These are phyloP conservation scores for Phytophthora sp. DNA, from an alignment of 352 stramenopile genomes.

Conservation along the genomic window DNA sequence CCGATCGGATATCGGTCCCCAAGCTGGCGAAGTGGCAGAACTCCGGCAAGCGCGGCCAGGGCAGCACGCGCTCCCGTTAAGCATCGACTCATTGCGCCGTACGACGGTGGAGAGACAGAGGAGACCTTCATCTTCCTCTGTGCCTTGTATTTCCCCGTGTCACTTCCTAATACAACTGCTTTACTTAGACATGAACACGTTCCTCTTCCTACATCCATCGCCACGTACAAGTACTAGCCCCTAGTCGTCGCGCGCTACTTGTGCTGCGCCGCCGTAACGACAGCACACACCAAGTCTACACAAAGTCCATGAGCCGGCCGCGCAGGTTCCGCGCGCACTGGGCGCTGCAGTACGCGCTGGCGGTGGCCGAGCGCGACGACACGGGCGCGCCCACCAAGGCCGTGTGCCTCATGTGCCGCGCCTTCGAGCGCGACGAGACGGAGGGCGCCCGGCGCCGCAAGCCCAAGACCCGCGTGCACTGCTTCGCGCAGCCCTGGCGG, in stretches of 20 bases:
- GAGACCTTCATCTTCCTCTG: conserved; percentile 19
- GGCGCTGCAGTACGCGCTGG: conserved; percentile 27
- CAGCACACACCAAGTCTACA: background rate
- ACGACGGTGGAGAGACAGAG: conserved; percentile 26
- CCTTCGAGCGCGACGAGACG: conserved; percentile 27
- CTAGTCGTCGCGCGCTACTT: no score
- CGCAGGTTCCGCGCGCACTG: conserved; percentile 21
- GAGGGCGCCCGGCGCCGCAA: conserved; percentile 30
- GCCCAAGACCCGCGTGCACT: conserved; percentile 24
- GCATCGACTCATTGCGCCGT: conserved; percentile 23
- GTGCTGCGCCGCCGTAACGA: no score
- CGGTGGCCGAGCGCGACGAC: conserved; percentile 17
- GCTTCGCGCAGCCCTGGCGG: conserved; percentile 32
- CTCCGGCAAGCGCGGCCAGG: conserved; percentile 87
- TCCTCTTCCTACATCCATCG: no score
- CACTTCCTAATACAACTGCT: conserved; percentile 37
- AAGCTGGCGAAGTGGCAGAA: conserved; percentile 92
- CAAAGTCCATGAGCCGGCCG: background rate
- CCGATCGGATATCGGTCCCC: conserved; percentile 76
- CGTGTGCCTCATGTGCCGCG: conserved; percentile 27
- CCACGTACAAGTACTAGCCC: no score
- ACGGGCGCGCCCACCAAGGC: conserved; percentile 9
- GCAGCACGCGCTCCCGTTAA: conserved; percentile 83
- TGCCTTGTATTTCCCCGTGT: conserved; percentile 35
- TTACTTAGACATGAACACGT: conserved; percentile 4